A percentile compares a stretch with the other conserved stretches of the same genome.
phyloP scores from a whole-genome alignment of 2,329 filamentous ascomycete species.

The Sporothrix phasma region DNA sequence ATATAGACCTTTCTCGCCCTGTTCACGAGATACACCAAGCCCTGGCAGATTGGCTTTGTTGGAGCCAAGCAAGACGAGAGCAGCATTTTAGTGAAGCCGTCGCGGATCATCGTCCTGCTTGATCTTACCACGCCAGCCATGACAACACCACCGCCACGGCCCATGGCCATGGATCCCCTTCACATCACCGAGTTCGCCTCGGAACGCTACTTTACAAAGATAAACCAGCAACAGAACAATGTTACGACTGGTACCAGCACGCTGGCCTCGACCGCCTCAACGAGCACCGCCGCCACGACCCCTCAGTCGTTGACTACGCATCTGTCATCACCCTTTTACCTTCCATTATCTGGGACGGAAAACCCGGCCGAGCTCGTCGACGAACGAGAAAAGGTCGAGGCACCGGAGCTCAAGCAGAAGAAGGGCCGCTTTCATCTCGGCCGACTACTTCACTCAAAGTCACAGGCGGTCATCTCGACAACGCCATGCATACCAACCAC shows the following conservation, averaged over 20 bases:
- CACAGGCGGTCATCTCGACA: background rate
- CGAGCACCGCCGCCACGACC: conserved; percentile 21
- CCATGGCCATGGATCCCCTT: conserved; percentile 45
- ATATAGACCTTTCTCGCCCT: background rate
- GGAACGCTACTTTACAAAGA: conserved; percentile 52
- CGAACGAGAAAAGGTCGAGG: conserved; percentile 18
- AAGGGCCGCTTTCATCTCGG: conserved; percentile 24
- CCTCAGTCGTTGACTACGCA: conserved; percentile 17
- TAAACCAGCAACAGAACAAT: conserved; percentile 37
- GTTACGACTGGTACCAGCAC: background rate
- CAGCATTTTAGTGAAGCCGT: background rate
- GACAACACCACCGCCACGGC: conserved; percentile 23
- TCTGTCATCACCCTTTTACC: conserved; percentile 36
- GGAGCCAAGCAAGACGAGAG: background rate
- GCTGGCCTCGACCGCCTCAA: conserved; percentile 18
- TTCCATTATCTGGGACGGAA: conserved; percentile 37
- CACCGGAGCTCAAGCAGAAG: conserved; percentile 31
- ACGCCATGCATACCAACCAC: background rate
- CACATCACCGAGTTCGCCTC: conserved; percentile 59
- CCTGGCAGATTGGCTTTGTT: background rate
- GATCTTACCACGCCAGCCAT: conserved; percentile 12
- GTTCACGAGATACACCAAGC: background rate
- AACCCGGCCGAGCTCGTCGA: conserved; percentile 22
- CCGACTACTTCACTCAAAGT: conserved; percentile 16
- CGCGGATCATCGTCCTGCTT: background rate